Conservation (phyloP, 306 rosid genomes). For the Citrullus mucosospermus region DNA sequence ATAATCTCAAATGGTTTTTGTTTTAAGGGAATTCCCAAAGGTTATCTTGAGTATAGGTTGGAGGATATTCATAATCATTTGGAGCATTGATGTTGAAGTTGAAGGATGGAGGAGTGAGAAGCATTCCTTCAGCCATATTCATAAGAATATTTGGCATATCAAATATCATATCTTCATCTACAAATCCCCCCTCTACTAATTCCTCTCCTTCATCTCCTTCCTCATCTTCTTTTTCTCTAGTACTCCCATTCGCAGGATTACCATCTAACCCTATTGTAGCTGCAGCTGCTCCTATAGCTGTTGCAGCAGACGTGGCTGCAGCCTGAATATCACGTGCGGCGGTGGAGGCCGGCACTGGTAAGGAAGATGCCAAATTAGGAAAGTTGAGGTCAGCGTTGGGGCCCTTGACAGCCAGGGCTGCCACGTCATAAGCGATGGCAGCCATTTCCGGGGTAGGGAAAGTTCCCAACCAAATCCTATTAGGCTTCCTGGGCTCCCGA, state of each 20-base stretch:
- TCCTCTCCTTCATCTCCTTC: not conserved
- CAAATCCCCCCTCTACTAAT: conserved; percentile 17
- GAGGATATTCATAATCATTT: not conserved
- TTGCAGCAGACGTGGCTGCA: conserved; percentile 66
- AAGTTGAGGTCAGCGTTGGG: conserved; percentile 57
- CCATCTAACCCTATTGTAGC: conserved; percentile 30
- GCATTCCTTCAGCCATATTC: conserved; percentile 92
- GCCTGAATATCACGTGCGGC: conserved; percentile 62
- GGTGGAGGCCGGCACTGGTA: conserved; percentile 60
- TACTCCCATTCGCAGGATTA: not conserved
- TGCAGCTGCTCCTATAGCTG: conserved; percentile 46
- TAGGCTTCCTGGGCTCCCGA: conserved; percentile 33
- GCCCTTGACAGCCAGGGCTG: conserved; percentile 79
- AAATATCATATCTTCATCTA: conserved; percentile 84
- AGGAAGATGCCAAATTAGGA: conserved; percentile 67
- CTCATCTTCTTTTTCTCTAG: not conserved
- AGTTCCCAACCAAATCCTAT: conserved; percentile 81
- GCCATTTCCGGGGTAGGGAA: conserved; percentile 88
- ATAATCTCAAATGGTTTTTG: not conserved
- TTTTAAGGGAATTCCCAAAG: conserved; percentile 29
- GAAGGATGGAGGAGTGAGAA: conserved; percentile 76
- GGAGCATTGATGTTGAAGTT: conserved; percentile 9
- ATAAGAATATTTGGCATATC: conserved; percentile 69
- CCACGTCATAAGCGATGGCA: conserved; percentile 86
- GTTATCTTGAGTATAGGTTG: conserved; percentile 11